Evolutionary conservation across 495 filamentous ascomycete genomes (phyloP), one percentile per base, ranked within the genome.

Genomic region (Thermothielavioides terrestris): DNA sequence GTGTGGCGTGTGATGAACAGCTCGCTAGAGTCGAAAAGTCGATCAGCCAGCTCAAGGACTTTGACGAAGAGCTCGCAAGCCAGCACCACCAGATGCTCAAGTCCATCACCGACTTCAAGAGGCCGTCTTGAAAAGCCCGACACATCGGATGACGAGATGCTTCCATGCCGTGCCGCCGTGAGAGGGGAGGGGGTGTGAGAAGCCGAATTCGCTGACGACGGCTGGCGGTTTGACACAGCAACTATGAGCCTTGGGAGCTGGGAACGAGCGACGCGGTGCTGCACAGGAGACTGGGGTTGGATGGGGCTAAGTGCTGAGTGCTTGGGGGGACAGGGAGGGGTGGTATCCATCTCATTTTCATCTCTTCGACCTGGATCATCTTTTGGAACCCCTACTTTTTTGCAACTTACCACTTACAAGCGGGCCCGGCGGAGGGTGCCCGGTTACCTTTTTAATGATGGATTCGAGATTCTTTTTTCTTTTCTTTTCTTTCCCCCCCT

Each of bases 1-100:
- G 18, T 50, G 6, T 21, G 18, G 28, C 8, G 30, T 46, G 12
- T 32, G 35, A 6, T 40, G 36, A n/a, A 11, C 61, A 79, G 77
- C 61, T 79, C 56, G 70, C 67, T 59, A 76, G 72, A 59, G 69
- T 64, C 57, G 69, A 67, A 38, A 43, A 69, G 34, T 67, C 66
- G 34, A 52, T 70, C 45, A 63, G 69, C 45, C 72, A 75, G 55
- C 55, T 78, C 6, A 56, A 66, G 38, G 66, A 69, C 26, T 63
- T 77, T 28, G 70, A 74, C 53, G 61, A 73, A 38, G 71, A 78
- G 38, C 63, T 76, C 61, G 66, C 64, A 42, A 62, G 66, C 18
- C 65, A 68, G 49, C 77, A 78, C 27, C 52, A 47, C 18, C 58
- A 63, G 22, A 68, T 73, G 56, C 65, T 75, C 46, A 65, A 71